Conservation (phyloP, 2,329 filamentous ascomycete genomes). For the Phoma sp. region DNA sequence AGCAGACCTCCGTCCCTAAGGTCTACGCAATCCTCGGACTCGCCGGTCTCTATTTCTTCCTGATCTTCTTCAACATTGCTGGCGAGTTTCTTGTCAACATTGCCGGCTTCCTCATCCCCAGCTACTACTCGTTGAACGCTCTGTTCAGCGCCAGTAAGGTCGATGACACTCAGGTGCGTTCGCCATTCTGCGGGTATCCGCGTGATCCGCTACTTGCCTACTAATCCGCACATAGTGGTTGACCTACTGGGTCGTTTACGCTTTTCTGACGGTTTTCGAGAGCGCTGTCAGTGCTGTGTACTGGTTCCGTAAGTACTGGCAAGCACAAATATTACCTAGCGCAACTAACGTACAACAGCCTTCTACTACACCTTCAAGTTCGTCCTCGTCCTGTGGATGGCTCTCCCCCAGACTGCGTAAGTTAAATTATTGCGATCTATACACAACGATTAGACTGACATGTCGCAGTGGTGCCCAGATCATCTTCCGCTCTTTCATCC, state of each 20-base stretch:
- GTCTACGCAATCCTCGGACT: slow-evolving; percentile 81
- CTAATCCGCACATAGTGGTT: slow-evolving; percentile 65
- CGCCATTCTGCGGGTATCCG: slow-evolving; percentile 5
- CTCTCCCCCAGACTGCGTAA: slow-evolving; percentile 91
- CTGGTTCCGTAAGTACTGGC: slow-evolving; percentile 70
- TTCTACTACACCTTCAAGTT: slow-evolving; percentile 99
- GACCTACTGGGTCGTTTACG: slow-evolving; percentile 87
- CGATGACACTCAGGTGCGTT: slow-evolving; percentile 80
- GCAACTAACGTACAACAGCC: slow-evolving; percentile 51
- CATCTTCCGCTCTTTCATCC: slow-evolving; percentile 94
- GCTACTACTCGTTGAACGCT: slow-evolving; percentile 82
- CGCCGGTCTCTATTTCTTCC: slow-evolving; percentile 82
- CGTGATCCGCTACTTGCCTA: slow-evolving; percentile 17
- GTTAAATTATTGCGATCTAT: slow-evolving; percentile 41
- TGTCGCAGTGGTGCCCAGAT: slow-evolving; percentile 82
- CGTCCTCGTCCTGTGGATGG: slow-evolving; percentile 94
- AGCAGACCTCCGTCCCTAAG: slow-evolving; percentile 82
- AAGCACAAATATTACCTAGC: background rate
- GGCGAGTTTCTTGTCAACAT: slow-evolving; percentile 88
- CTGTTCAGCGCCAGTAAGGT: slow-evolving; percentile 74
- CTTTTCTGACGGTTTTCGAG: slow-evolving; percentile 83
- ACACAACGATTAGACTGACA: slow-evolving; percentile 29
- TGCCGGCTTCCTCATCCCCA: slow-evolving; percentile 81
- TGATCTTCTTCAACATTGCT: slow-evolving; percentile 91
- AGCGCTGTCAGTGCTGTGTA: slow-evolving; percentile 84